A percentile compares a stretch with the other conserved stretches of the same genome.
Conservation (phyloP, 2,329 filamentous ascomycete species). For the Leptographium galeiforme region DNA sequence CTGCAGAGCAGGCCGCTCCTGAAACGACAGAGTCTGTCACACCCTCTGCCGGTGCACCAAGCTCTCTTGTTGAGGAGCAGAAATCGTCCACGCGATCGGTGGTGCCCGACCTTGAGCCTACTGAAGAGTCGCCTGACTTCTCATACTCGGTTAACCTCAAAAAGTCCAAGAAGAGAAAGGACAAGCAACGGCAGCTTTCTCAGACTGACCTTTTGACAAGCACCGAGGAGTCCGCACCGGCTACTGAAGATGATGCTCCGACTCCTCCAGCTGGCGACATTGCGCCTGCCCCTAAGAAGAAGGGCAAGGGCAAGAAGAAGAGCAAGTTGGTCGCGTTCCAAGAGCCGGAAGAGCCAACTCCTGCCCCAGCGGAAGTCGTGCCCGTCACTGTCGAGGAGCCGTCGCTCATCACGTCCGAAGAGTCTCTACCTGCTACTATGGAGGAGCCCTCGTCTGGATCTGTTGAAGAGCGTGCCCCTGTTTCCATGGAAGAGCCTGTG, state of each 20-base stretch:
- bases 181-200: background rate
- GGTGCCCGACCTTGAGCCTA: background rate
- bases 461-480: background rate
- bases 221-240: background rate
- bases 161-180: slow-evolving; percentile 4
- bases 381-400: background rate
- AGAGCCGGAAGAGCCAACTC: too few relatives aligned
- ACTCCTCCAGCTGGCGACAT: background rate
- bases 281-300: background rate
- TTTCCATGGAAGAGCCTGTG: too few relatives aligned
- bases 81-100: background rate
- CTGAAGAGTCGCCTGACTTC: background rate
- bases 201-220: background rate
- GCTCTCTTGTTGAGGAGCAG: background rate
- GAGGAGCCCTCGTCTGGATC: too few relatives aligned
- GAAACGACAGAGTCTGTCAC: background rate
- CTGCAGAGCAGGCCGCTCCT: background rate
- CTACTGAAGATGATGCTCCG: background rate
- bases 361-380: too few relatives aligned
- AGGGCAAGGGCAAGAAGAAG: background rate
- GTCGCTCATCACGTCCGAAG: too few relatives aligned
- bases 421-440: too few relatives aligned
- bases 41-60: background rate
- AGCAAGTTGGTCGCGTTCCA: too few relatives aligned
- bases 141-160: background rate